These are phyloP conservation scores for Trichoderma erinaceum DNA, from an alignment of 495 filamentous ascomycete species.

Conservation along the genomic window DNA sequence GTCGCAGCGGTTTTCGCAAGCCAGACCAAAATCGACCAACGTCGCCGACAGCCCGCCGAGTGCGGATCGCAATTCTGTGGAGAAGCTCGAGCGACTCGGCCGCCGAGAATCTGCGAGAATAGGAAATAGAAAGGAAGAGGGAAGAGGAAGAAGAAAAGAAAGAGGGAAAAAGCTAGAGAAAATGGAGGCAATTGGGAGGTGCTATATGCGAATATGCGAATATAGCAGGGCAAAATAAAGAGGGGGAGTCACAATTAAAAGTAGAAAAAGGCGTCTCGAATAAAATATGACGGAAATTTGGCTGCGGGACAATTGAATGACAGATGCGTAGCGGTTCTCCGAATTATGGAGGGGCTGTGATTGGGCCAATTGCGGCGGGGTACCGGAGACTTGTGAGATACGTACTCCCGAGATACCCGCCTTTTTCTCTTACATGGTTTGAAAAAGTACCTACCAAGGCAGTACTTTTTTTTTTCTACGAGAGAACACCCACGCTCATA, in stretches of 20 bases:
- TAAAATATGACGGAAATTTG: neutral
- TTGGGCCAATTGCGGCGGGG: neutral
- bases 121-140: neutral
- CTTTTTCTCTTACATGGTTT: too few relatives aligned
- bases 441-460: neutral
- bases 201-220: neutral
- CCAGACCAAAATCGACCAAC: slow-evolving; percentile 1
- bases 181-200: neutral
- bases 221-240: neutral
- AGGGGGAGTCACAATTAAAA: neutral
- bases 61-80: neutral
- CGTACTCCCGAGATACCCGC: too few relatives aligned
- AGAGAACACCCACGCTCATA: too few relatives aligned
- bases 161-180: neutral
- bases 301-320: neutral
- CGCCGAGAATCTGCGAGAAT: neutral
- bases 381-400: neutral
- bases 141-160: neutral
- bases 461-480: too few relatives aligned
- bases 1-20: neutral
- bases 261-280: neutral
- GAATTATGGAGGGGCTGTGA: slow-evolving; percentile 6
- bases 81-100: neutral
- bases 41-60: slow-evolving; percentile 10
- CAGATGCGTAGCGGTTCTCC: neutral